Base-by-base conservation (phyloP, 768 basidiomycete species). In the Tubosaeta sp. region DNA sequence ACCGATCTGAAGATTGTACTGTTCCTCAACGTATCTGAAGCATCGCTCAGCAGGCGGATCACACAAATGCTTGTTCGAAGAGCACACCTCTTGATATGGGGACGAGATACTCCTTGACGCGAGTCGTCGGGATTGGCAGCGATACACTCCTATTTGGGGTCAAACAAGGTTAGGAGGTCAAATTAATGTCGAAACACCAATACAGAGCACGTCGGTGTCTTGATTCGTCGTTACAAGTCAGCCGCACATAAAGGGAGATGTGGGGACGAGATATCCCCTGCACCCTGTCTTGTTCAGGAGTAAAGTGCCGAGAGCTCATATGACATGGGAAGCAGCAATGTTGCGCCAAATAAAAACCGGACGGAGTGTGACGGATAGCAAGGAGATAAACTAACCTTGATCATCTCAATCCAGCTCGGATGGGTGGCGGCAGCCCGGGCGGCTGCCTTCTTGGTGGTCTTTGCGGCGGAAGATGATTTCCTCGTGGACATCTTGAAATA, bases 31-130 rank as follows among this genome's bases (percentile, higher is more conserved):
- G 69, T 72, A 97, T 76, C 91, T 94, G 51, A 10, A 25, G 46
- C 27, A 42, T 49, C 47, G 56, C 53, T 64, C 37, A 65, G 56
- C 58, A 52, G 52, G 55, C 9, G 46, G 51, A 55, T 53, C 51
- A 45, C 27, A 33, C 47, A 46, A 19, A 25, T 44, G 55, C 51
- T 50, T 56, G 32, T 26, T 39, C 37, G 41, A 50, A 44, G 61
- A 53, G 76, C 80, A 60, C 57, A 95, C 88, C 91, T 95, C 84
- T 97, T 97, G 75, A 97, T 94, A 63, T 85, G 81, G 50, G 85
- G 89, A 44, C 95, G 85, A 59, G 91, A 95, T 56, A 95, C 93
- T 61, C 92, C 93, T 52, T 68, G 68, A 52, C 91, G 87, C 52
- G 86, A 81, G 57, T 91, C 90, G 31, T 91, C 90, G 7, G 79